Percentiles rank a stretch among this genome's conserved stretches.
These are phyloP conservation scores for Colletotrichum cereale DNA, from an alignment of 2,329 filamentous ascomycete genomes.

Conservation along the genomic window DNA sequence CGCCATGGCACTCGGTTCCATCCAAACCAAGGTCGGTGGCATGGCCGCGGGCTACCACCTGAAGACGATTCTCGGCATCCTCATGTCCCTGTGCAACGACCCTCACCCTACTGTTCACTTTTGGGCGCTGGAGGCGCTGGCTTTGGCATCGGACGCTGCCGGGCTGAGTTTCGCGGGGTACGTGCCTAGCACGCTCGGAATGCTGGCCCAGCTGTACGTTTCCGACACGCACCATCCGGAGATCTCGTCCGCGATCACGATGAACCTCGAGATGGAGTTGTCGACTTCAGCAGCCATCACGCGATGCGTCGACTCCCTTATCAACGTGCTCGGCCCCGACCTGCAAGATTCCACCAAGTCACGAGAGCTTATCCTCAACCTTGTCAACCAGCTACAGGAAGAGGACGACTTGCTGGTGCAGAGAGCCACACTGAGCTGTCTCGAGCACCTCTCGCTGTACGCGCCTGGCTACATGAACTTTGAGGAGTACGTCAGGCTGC, in stretches of 20 bases:
- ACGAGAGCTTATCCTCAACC: constrained; percentile 89
- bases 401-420: constrained; percentile 74
- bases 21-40: constrained; percentile 94
- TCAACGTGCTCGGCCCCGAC: constrained; percentile 96
- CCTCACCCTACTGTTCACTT: constrained; percentile 96
- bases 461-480: constrained; percentile 91
- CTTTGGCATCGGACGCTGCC: constrained; percentile 89
- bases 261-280: constrained; percentile 89
- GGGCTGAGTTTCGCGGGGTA: constrained; percentile 93
- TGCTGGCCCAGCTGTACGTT: constrained; percentile 93
- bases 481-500: constrained; percentile 81
- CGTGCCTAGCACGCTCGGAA: constrained; percentile 89
- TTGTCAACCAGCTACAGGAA: constrained; percentile 85
- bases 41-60: constrained; percentile 98
- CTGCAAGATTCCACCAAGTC: constrained; percentile 92
- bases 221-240: constrained; percentile 93
- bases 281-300: constrained; percentile 86
- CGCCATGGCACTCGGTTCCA: constrained; percentile 91
- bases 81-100: constrained; percentile 98
- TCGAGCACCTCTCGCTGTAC: constrained; percentile 93
- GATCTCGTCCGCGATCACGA: constrained; percentile 81
- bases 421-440: constrained; percentile 82
- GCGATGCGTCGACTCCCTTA: constrained; percentile 91
- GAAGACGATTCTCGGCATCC: constrained; percentile 95
- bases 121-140: constrained; percentile 92